Conservation (phyloP, 176 grass and related monocot species). For the Stipa capillata region DNA sequence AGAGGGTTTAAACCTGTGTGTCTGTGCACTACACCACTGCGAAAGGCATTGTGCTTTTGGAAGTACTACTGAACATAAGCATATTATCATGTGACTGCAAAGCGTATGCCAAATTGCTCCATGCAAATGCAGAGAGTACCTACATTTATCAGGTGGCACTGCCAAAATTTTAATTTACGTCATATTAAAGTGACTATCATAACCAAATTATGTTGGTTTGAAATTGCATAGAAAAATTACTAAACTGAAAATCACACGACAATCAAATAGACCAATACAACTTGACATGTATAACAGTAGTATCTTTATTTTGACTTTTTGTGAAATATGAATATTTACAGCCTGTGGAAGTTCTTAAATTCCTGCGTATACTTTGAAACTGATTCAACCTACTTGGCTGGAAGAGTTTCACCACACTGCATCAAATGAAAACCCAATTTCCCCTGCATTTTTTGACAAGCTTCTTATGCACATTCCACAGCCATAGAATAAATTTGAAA, state of each 20-base stretch:
- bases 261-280: not conserved
- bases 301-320: not conserved
- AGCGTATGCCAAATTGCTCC: not conserved
- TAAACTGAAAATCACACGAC: not conserved
- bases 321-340: not conserved
- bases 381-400: not conserved
- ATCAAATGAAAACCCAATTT: not conserved
- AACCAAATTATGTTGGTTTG: not conserved
- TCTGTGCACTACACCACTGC: not conserved
- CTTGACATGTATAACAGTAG: not conserved
- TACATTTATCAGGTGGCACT: not conserved
- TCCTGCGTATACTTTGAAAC: not conserved
- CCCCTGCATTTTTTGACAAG: not conserved
- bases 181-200: not conserved
- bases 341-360: not conserved
- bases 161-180: not conserved
- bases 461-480: not conserved
- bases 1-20: not conserved
- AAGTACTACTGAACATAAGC: not conserved
- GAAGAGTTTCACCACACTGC: not conserved
- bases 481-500: not conserved
- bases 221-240: not conserved
- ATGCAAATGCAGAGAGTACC: not conserved
- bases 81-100: not conserved
- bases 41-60: not conserved